These are phyloP conservation scores for Naganishia friedmannii DNA, from an alignment of 768 basidiomycete species.

Conservation along the genomic window DNA sequence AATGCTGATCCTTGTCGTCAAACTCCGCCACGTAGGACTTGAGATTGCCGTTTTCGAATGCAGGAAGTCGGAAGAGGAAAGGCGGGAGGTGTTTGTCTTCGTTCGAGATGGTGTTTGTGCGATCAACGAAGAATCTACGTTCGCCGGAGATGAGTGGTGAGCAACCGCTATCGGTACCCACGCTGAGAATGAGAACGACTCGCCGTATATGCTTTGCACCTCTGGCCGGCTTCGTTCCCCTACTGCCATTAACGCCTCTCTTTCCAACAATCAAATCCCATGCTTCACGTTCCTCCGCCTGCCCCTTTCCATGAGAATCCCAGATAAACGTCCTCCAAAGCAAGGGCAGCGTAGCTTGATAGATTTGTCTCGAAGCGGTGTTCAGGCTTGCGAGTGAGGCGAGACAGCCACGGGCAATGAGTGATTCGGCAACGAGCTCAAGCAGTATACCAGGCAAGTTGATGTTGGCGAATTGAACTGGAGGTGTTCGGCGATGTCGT, in stretches of 20 bases:
- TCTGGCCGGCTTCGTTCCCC: too few species aligned
- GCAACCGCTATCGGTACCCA: background rate
- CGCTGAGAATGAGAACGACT: background rate
- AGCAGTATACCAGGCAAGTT: background rate
- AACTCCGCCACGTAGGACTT: constrained; percentile 1
- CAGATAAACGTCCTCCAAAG: constrained; percentile 13
- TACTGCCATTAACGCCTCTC: too few species aligned
- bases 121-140: constrained; percentile 2
- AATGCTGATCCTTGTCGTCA: constrained; percentile 2
- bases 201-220: constrained; percentile 6
- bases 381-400: background rate
- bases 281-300: background rate
- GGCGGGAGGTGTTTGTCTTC: background rate
- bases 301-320: constrained; percentile 4
- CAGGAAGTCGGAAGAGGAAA: background rate
- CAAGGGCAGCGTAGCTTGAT: background rate
- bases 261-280: background rate
- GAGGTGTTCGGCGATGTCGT: too few species aligned
- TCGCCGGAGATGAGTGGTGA: background rate
- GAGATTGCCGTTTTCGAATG: background rate
- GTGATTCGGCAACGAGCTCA: background rate
- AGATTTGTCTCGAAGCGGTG: background rate
- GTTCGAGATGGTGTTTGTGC: background rate
- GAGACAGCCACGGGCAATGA: background rate
- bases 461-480: too few species aligned